phyloP scores from a whole-genome alignment of 139 green algal species.

The Chlorella vulgaris region DNA sequence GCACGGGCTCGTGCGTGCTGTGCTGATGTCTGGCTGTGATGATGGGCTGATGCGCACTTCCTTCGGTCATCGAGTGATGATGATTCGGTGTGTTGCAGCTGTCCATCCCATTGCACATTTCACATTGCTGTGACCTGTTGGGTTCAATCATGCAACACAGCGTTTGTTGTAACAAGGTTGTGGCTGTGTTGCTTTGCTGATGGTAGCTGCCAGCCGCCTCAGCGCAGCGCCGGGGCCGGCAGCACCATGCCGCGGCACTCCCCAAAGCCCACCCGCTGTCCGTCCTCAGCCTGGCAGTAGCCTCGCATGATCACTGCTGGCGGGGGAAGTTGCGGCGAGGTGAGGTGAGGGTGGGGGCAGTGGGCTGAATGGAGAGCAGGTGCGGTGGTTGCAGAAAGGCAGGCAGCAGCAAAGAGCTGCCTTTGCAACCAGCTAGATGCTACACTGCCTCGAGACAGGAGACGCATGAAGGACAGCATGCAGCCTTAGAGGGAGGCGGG shows the following conservation, averaged over 20 bases:
- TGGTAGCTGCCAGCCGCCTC: no score
- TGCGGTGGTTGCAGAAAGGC: no score
- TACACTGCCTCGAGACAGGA: no score
- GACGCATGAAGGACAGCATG: no score
- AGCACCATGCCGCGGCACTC: slow-evolving; percentile 68
- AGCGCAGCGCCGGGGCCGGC: slow-evolving; percentile 7
- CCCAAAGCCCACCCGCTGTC: slow-evolving; percentile 83
- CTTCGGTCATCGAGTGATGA: no score
- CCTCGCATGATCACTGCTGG: slow-evolving; percentile 58
- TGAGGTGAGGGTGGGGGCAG: neutral
- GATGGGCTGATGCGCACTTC: neutral
- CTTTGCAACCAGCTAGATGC: neutral
- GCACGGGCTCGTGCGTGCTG: slow-evolving; percentile 26
- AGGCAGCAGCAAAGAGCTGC: neutral
- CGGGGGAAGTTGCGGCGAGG: neutral
- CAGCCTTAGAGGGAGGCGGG: no score
- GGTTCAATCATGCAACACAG: neutral
- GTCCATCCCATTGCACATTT: neutral
- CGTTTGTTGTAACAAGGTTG: neutral
- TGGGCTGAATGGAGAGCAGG: no score
- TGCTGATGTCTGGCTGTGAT: slow-evolving; percentile 12
- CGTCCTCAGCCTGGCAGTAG: slow-evolving; percentile 57
- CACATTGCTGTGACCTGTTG: no score
- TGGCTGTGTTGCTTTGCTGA: no score
- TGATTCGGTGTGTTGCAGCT: neutral